Evolutionary conservation across 352 stramenopile genomes (phyloP).

Genomic region (Globisporangium viniferum): DNA sequence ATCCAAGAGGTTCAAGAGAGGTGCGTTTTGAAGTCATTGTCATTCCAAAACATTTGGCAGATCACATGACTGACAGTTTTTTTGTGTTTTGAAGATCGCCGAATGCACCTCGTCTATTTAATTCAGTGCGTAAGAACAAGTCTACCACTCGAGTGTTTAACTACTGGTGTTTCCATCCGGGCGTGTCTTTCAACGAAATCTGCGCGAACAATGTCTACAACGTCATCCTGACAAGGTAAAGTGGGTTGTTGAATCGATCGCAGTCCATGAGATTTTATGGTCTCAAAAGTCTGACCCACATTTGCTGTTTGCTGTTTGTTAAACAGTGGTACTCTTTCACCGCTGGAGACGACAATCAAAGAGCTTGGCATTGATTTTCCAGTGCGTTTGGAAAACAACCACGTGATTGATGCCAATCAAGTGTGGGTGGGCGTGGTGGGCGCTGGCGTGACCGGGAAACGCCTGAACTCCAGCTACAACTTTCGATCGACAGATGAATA

Average conservation of each 20-base stretch:
- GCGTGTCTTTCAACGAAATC: conserved; percentile 96
- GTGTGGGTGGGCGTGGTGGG: conserved; percentile 90
- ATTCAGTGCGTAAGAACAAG: conserved; percentile 49
- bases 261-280: background rate
- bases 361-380: conserved; percentile 97
- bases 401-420: conserved; percentile 93
- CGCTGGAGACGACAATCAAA: conserved; percentile 94
- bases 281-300: background rate
- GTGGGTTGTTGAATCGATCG: background rate
- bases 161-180: conserved; percentile 99
- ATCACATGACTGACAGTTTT: conserved; percentile 26
- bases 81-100: conserved; percentile 18
- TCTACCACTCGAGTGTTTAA: conserved; percentile 87
- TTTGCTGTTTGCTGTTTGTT: background rate
- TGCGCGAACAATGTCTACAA: conserved; percentile 89
- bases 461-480: conserved; percentile 94
- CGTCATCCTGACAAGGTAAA: conserved; percentile 79
- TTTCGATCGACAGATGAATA: conserved; percentile 92
- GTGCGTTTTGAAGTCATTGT: conserved; percentile 23
- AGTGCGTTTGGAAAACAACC: conserved; percentile 95
- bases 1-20: conserved; percentile 87
- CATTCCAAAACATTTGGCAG: too few species aligned
- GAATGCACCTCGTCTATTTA: conserved; percentile 48
- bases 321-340: conserved; percentile 95
- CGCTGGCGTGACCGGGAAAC: conserved; percentile 91